These are phyloP conservation scores for Globisporangium parvum DNA, from an alignment of 352 stramenopile species.

Conservation along the genomic window DNA sequence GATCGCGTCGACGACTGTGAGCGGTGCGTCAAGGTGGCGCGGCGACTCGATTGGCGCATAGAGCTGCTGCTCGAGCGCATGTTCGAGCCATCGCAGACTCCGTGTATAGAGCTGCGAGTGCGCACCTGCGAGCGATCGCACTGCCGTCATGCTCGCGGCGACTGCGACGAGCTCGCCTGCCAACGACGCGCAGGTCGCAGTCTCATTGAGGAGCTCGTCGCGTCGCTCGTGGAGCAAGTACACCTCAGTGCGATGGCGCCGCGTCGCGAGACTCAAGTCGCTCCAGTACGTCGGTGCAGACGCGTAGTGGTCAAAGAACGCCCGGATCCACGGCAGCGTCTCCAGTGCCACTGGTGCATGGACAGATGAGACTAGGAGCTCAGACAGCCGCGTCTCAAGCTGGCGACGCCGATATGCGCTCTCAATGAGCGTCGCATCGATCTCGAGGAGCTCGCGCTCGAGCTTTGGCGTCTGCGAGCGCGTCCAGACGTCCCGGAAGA, in stretches of 20 bases:
- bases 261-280: constrained; percentile 3
- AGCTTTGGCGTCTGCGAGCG: constrained; percentile 9
- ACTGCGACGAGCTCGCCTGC: constrained; percentile 13
- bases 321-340: constrained; percentile 1
- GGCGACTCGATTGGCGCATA: not conserved
- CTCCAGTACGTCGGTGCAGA: not conserved
- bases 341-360: not conserved
- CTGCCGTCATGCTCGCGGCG: constrained; percentile 14
- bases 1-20: not conserved
- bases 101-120: constrained; percentile 21
- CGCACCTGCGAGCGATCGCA: constrained; percentile 15
- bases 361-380: not conserved
- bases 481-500: constrained; percentile 23
- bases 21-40: not conserved
- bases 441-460: constrained; percentile 12
- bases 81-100: constrained; percentile 26
- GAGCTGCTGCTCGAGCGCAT: constrained; percentile 7
- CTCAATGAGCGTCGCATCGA: constrained; percentile 9
- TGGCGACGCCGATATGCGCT: constrained; percentile 3
- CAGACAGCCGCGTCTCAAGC: not conserved
- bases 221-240: constrained; percentile 8
- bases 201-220: not conserved
- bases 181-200: not conserved
- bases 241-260: constrained; percentile 3
- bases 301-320: constrained; percentile 7